phyloP scores from a whole-genome alignment of 441 rosid genomes.

The Aleurites moluccanus region DNA sequence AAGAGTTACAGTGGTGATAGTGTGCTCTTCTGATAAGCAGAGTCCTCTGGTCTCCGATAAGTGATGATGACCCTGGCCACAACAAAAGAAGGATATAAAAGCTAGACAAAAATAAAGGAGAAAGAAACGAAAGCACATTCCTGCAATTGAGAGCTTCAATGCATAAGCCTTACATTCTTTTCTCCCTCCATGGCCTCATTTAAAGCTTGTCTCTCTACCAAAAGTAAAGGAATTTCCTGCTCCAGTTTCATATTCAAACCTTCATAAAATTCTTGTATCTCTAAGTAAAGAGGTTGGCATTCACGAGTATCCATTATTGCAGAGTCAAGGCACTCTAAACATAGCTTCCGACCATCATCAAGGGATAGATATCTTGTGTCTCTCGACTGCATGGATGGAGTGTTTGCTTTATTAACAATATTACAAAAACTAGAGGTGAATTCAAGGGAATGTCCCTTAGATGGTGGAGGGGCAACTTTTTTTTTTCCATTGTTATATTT shows the following conservation, averaged over 20 bases:
- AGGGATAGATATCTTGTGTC: conserved; percentile 71
- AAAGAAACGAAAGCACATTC: conserved; percentile 12
- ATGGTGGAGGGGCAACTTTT: not conserved
- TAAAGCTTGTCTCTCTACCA: conserved; percentile 92
- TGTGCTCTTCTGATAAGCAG: conserved; percentile 96
- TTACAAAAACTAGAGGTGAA: not conserved
- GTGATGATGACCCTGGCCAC: conserved; percentile 85
- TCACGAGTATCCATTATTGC: conserved; percentile 86
- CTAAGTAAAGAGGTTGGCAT: conserved; percentile 88
- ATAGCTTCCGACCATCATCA: conserved; percentile 89
- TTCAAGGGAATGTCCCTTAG: not conserved
- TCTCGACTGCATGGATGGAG: conserved; percentile 52
- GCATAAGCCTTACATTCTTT: conserved; percentile 62
- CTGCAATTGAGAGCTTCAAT: not conserved
- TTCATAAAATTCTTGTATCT: conserved; percentile 85
- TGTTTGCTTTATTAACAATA: conserved; percentile 13
- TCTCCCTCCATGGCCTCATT: conserved; percentile 98
- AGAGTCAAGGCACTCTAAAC: conserved; percentile 94
- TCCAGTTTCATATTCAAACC: conserved; percentile 90
- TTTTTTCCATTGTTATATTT: not conserved
- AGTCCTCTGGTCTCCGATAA: conserved; percentile 98
- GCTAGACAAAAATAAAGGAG: not conserved
- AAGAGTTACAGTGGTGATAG: conserved; percentile 60
- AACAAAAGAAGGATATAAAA: conserved; percentile 9
- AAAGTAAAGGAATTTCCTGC: conserved; percentile 81